Evolutionary conservation across 306 rosid species (phyloP).

Genomic region (Acacia confusa): DNA sequence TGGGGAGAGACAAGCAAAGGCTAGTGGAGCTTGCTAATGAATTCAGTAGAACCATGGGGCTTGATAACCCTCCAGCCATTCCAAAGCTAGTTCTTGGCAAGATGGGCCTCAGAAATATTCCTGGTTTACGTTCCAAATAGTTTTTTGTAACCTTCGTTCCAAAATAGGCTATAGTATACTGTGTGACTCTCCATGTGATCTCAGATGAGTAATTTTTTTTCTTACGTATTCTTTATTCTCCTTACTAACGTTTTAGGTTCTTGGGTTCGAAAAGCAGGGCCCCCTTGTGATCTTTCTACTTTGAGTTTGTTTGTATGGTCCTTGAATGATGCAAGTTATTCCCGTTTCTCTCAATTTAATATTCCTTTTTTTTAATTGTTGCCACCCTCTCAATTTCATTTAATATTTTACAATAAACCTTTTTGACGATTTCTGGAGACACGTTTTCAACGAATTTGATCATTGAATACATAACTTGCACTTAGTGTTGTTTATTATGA

Average conservation of each 20-base stretch:
- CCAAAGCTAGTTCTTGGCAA: constrained; percentile 75
- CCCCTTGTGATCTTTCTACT: not conserved
- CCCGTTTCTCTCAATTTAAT: not conserved
- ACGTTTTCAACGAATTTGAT: not conserved
- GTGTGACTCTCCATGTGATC: not conserved
- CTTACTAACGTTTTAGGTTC: not conserved
- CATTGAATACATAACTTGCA: not conserved
- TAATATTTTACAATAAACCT: not conserved
- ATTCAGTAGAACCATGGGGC: constrained; percentile 90
- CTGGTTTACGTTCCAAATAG: constrained; percentile 85
- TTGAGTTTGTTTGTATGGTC: not conserved
- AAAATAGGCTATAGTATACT: no score
- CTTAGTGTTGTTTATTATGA: not conserved
- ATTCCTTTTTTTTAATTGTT: not conserved
- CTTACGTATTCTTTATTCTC: not conserved
- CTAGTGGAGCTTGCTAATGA: constrained; percentile 94
- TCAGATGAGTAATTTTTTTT: not conserved
- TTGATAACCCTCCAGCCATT: constrained; percentile 85
- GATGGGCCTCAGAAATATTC: constrained; percentile 84
- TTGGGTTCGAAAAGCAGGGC: not conserved
- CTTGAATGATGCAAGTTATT: not conserved
- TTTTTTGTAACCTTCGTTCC: not conserved
- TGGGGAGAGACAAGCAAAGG: constrained; percentile 66
- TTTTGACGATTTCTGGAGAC: not conserved
- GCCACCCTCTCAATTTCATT: no score